These are phyloP conservation scores for Citrus australasica DNA, from an alignment of 345 rosid species.

Conservation along the genomic window DNA sequence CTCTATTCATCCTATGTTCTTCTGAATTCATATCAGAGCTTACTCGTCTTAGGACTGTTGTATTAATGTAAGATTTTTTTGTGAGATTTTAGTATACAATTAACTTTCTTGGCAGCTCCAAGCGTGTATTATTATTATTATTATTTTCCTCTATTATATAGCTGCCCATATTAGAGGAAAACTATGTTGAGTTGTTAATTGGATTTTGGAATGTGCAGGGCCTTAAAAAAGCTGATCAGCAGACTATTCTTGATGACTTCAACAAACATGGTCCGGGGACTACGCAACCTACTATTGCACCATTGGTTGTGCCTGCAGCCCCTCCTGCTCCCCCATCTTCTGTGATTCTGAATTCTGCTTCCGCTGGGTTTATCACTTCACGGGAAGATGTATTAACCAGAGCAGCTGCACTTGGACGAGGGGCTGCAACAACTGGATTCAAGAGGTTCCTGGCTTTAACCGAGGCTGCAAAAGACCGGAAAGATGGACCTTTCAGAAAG, in stretches of 20 bases:
- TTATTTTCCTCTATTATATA: neutral
- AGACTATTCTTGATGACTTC: conserved; percentile 84
- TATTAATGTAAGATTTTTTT: too few relatives aligned
- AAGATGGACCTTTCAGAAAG: conserved; percentile 94
- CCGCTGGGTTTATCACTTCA: conserved; percentile 71
- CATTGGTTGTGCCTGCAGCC: conserved; percentile 36
- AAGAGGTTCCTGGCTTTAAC: conserved; percentile 98
- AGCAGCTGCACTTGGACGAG: conserved; percentile 97
- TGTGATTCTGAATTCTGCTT: conserved; percentile 34
- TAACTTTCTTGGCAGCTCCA: neutral
- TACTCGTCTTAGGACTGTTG: neutral
- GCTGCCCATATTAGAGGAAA: neutral
- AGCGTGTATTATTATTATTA: neutral
- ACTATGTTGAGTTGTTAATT: neutral
- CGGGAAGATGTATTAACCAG: conserved; percentile 90
- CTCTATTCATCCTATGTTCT: neutral
- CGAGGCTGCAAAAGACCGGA: conserved; percentile 96
- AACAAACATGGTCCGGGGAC: conserved; percentile 77
- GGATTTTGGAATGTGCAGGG: conserved; percentile 45
- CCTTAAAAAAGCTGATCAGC: conserved; percentile 87
- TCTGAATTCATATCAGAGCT: neutral
- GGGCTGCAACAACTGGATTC: conserved; percentile 97
- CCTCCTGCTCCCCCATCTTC: conserved; percentile 44
- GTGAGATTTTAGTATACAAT: neutral
- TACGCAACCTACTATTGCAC: conserved; percentile 35